These are phyloP conservation scores for Malassezia nana DNA, from an alignment of 1,284 basidiomycete genomes.

Conservation along the genomic window DNA sequence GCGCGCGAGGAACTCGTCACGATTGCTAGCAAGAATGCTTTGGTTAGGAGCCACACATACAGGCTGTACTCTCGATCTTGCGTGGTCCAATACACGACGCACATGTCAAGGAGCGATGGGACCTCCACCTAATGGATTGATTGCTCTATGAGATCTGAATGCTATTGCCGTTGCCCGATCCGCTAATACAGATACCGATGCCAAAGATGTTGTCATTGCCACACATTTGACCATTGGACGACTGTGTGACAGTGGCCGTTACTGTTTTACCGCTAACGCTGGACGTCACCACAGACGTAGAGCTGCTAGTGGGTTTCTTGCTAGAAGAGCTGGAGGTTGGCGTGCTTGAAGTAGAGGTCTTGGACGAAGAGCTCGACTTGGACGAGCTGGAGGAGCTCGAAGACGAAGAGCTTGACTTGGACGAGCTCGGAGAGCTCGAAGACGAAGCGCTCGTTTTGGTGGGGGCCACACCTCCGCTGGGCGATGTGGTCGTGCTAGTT, in stretches of 20 bases:
- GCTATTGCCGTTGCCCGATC: neutral
- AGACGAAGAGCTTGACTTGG: neutral
- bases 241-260: neutral
- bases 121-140: neutral
- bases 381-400: neutral
- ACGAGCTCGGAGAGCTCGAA: neutral
- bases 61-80: conserved; percentile 11
- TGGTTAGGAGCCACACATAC: neutral
- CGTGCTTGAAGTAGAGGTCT: no score
- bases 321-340: no score
- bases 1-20: conserved; percentile 14
- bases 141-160: no score
- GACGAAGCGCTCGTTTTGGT: neutral
- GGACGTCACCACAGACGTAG: neutral
- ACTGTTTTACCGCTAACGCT: neutral
- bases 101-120: neutral
- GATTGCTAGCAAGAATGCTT: conserved; percentile 8
- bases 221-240: neutral
- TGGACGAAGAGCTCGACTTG: neutral
- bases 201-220: neutral
- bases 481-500: no score
- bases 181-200: neutral
- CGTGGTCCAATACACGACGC: conserved; percentile 14
- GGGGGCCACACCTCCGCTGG: no score
- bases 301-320: no score